Conservation (phyloP, 192 early-diverging fungal genomes). For the Coemansia sp. region DNA sequence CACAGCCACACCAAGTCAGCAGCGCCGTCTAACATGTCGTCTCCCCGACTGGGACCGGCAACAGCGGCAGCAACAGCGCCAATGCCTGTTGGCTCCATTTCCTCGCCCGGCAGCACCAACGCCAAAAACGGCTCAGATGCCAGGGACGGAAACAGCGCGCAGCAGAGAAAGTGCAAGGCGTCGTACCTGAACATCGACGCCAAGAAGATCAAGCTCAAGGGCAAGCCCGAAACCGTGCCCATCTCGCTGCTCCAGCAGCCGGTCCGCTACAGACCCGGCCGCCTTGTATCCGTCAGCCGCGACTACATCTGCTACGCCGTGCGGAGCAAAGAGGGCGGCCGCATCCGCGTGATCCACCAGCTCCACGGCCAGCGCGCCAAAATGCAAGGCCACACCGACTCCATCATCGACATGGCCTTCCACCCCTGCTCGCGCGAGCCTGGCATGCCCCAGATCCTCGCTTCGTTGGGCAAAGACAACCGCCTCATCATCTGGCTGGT, state of each 20-base stretch:
- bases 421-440: slow-evolving; percentile 39
- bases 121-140: background rate
- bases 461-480: slow-evolving; percentile 46
- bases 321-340: slow-evolving; percentile 46
- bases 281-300: slow-evolving; percentile 41
- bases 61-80: background rate
- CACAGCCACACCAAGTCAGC: background rate
- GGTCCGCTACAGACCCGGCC: slow-evolving; percentile 27
- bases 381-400: slow-evolving; percentile 45
- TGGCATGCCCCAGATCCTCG: slow-evolving; percentile 38
- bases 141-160: background rate
- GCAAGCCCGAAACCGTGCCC: slow-evolving; percentile 33
- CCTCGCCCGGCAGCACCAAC: background rate
- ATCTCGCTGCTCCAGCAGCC: slow-evolving; percentile 48
- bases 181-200: slow-evolving; percentile 17
- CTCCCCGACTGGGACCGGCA: slow-evolving; percentile 11
- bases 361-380: slow-evolving; percentile 41
- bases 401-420: slow-evolving; percentile 46
- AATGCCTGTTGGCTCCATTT: background rate
- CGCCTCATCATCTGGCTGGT: slow-evolving; percentile 46
- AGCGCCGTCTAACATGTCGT: slow-evolving; percentile 10
- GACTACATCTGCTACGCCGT: slow-evolving; percentile 51
- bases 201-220: slow-evolving; percentile 19
- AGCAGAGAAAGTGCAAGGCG: slow-evolving; percentile 12
- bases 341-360: slow-evolving; percentile 46